Evolutionary conservation across 768 basidiomycete species (phyloP).

Genomic region (Floccularia luteovirens): DNA sequence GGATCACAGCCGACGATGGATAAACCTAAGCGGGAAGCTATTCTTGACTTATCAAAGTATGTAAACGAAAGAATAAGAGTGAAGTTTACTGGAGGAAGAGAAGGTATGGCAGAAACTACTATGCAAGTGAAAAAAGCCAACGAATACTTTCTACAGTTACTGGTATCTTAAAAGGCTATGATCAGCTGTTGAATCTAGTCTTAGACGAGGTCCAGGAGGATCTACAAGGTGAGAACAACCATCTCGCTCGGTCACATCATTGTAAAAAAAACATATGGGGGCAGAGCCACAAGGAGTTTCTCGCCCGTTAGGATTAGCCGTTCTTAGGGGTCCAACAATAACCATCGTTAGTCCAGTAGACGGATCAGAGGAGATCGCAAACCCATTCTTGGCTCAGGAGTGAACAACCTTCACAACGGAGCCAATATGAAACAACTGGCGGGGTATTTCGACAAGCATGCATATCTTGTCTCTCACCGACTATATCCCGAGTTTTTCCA

Average conservation of each 20-base stretch:
- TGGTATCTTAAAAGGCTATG: conserved; percentile 91
- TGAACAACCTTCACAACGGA: conserved; percentile 17
- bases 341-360: conserved; percentile 92
- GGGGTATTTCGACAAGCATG: too few relatives aligned
- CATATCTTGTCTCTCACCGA: too few relatives aligned
- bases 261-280: not conserved
- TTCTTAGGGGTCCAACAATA: conserved; percentile 90
- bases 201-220: conserved; percentile 93
- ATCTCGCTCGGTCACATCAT: conserved; percentile 6
- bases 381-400: conserved; percentile 77
- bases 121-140: not conserved
- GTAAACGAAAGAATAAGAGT: conserved; percentile 88
- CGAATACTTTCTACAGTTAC: conserved; percentile 47
- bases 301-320: conserved; percentile 74
- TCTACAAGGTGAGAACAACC: conserved; percentile 44
- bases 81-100: conserved; percentile 96
- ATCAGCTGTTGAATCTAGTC: conserved; percentile 94
- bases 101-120: conserved; percentile 49
- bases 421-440: not conserved
- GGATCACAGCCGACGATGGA: conserved; percentile 46
- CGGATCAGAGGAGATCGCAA: conserved; percentile 90
- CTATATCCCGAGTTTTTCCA: too few relatives aligned
- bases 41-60: conserved; percentile 92
- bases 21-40: conserved; percentile 88
- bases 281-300: conserved; percentile 60